phyloP scores from a whole-genome alignment of 2,329 filamentous ascomycete species.

The Lachnellula occidentalis region DNA sequence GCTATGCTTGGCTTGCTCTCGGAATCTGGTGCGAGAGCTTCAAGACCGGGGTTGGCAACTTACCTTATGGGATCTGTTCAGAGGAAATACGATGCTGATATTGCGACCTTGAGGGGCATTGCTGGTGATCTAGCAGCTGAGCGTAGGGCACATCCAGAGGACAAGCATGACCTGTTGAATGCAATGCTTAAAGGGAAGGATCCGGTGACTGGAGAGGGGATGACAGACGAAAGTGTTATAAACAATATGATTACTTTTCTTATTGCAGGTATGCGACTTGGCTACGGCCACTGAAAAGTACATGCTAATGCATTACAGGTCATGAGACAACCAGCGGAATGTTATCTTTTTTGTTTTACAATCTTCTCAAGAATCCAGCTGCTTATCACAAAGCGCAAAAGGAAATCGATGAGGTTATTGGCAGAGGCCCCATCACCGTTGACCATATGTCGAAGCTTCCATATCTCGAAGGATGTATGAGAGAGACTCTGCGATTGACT shows the following conservation, averaged over 20 bases:
- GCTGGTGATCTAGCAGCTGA: slow-evolving; percentile 56
- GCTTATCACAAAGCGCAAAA: slow-evolving; percentile 42
- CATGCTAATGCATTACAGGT: slow-evolving; percentile 42
- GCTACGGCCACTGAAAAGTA: slow-evolving; percentile 16
- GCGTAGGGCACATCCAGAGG: slow-evolving; percentile 48
- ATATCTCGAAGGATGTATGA: slow-evolving; percentile 61
- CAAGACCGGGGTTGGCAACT: slow-evolving; percentile 41
- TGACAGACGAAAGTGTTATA: slow-evolving; percentile 58
- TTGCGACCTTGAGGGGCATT: slow-evolving; percentile 48
- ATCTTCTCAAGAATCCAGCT: slow-evolving; percentile 45
- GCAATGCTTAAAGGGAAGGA: slow-evolving; percentile 66
- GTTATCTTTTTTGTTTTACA: slow-evolving; percentile 45
- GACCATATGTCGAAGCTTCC: slow-evolving; percentile 49
- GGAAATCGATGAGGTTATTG: slow-evolving; percentile 50
- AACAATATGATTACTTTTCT: slow-evolving; percentile 70
- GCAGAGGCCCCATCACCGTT: slow-evolving; percentile 37
- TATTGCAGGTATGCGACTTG: slow-evolving; percentile 35
- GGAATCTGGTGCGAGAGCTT: slow-evolving; percentile 49
- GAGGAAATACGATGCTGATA: slow-evolving; percentile 48
- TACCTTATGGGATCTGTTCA: slow-evolving; percentile 41
- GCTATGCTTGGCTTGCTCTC: slow-evolving; percentile 60
- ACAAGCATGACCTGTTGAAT: slow-evolving; percentile 61
- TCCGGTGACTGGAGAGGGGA: slow-evolving; percentile 58
- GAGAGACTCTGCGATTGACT: slow-evolving; percentile 60
- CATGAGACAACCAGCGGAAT: slow-evolving; percentile 63